Evolutionary conservation across 768 basidiomycete genomes (phyloP).

Genomic region (Rhodotorula taiwanensis): DNA sequence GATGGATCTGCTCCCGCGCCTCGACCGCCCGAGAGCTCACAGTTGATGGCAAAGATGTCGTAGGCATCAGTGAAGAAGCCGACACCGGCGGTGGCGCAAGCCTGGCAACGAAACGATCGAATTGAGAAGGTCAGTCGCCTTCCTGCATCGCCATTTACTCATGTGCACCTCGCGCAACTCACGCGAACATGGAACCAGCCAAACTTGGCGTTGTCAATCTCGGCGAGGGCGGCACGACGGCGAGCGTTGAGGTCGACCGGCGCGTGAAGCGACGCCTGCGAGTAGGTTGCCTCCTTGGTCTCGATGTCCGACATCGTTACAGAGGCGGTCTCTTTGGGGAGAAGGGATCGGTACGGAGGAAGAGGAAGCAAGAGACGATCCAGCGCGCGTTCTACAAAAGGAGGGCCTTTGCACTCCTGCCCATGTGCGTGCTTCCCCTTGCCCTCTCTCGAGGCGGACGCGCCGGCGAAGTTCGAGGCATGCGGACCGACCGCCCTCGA

Average conservation of each 20-base stretch:
- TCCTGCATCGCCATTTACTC: no score
- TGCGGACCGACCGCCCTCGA: no score
- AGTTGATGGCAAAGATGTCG: conserved; percentile 84
- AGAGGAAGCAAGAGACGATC: no score
- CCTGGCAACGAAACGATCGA: conserved; percentile 17
- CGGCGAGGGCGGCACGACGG: conserved; percentile 70
- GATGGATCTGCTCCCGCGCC: no score
- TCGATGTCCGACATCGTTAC: conserved; percentile 14
- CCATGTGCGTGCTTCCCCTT: no score
- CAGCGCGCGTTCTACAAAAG: no score
- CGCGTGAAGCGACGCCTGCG: not conserved
- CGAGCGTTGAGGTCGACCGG: conserved; percentile 49
- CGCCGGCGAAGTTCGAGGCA: no score
- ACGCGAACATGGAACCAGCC: conserved; percentile 77
- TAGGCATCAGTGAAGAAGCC: conserved; percentile 90
- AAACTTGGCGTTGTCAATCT: conserved; percentile 80
- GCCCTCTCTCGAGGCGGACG: no score
- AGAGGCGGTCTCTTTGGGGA: not conserved
- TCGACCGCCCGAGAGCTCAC: no score
- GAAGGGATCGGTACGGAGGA: not conserved
- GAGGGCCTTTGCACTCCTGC: no score
- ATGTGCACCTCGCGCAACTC: no score
- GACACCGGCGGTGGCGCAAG: conserved; percentile 60
- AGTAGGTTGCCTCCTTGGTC: conserved; percentile 1
- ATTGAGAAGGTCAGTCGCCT: not conserved